Conservation (phyloP, 116 monocot genomes). For the Cymodocea nodosa region DNA sequence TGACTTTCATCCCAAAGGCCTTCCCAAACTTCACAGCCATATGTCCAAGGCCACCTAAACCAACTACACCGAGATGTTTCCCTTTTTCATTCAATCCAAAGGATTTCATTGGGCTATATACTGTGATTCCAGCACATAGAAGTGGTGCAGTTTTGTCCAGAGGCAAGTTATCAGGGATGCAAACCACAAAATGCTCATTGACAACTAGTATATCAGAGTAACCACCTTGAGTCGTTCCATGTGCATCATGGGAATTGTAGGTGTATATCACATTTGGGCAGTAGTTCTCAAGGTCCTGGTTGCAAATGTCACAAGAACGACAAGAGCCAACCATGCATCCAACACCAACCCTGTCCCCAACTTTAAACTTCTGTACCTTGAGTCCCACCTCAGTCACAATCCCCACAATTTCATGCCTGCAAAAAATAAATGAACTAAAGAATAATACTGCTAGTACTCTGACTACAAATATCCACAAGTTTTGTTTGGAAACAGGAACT, state of each 20-base stretch:
- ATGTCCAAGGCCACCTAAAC: conserved; percentile 33
- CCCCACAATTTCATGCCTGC: conserved; percentile 32
- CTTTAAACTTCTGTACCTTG: conserved; percentile 23
- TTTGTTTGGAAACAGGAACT: background rate
- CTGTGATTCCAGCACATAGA: conserved; percentile 29
- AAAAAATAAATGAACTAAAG: background rate
- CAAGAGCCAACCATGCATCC: conserved; percentile 24
- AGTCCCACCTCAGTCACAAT: conserved; percentile 22
- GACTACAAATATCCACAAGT: background rate
- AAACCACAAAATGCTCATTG: conserved; percentile 12
- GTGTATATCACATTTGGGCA: conserved; percentile 14
- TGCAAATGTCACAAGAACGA: conserved; percentile 15
- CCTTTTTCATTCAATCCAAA: conserved; percentile 18
- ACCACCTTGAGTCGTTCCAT: conserved; percentile 23
- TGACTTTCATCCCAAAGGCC: conserved; percentile 24
- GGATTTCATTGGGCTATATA: conserved; percentile 27
- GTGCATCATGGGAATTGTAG: conserved; percentile 10
- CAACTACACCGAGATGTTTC: conserved; percentile 21
- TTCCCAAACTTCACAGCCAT: conserved; percentile 30
- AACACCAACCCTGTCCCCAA: conserved; percentile 23
- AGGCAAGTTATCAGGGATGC: conserved; percentile 19
- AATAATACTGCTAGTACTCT: background rate
- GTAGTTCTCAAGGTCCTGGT: conserved; percentile 18
- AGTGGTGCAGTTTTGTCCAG: conserved; percentile 24
- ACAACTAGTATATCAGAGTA: conserved; percentile 17